phyloP scores from a whole-genome alignment of 371 early-diverging fungal genomes.

The Apophysomyces variabilis region DNA sequence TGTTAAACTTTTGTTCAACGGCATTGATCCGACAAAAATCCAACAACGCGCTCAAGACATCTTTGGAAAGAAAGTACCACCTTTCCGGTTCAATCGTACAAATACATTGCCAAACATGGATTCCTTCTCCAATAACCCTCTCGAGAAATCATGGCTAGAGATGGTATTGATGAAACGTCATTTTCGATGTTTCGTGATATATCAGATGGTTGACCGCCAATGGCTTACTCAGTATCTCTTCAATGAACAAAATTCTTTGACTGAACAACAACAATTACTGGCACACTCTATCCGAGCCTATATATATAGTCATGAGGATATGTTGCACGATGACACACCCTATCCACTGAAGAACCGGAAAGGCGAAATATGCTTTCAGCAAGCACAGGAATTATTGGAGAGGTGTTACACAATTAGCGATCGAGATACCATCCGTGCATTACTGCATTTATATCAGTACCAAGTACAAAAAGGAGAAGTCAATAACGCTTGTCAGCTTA shows the following conservation, averaged over 20 bases:
- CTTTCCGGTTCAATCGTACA: background rate
- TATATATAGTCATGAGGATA: constrained; percentile 23
- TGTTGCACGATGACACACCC: constrained; percentile 20
- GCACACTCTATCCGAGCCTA: constrained; percentile 26
- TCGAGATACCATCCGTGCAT: constrained; percentile 27
- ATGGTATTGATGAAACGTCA: constrained; percentile 18
- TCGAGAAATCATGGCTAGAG: constrained; percentile 22
- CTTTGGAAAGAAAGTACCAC: constrained; percentile 4
- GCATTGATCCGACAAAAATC: constrained; percentile 16
- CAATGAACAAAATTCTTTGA: background rate
- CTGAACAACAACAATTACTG: constrained; percentile 15
- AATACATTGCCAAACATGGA: background rate
- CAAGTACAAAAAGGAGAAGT: constrained; percentile 9
- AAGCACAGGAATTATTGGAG: constrained; percentile 22
- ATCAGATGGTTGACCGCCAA: constrained; percentile 21
- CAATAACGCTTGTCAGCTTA: constrained; percentile 16
- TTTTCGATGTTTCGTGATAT: constrained; percentile 23
- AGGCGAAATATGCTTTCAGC: constrained; percentile 22
- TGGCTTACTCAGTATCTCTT: background rate
- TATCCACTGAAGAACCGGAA: constrained; percentile 10
- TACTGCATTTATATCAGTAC: constrained; percentile 22
- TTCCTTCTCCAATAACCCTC: constrained; percentile 10
- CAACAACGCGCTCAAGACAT: constrained; percentile 11
- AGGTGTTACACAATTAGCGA: constrained; percentile 21
- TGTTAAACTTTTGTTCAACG: constrained; percentile 20